A percentile compares a stretch with the other conserved stretches of the same genome.
Evolutionary conservation across 371 early-diverging fungal species (phyloP).

Genomic region (Mucor lusitanicus): DNA sequence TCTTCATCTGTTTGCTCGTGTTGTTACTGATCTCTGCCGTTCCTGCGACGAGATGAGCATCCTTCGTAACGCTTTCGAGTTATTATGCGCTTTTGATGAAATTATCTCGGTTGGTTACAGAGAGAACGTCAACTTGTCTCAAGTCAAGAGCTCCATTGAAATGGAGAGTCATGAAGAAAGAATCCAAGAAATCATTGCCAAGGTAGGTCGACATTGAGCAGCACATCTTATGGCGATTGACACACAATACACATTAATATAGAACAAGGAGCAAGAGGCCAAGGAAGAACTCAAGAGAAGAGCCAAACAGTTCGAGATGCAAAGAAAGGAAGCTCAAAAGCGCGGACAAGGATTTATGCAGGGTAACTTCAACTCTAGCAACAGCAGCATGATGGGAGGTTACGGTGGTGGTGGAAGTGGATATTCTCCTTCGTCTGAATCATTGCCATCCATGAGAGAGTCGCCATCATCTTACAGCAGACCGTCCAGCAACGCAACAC

Average conservation of each 20-base stretch:
- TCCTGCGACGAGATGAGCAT: conserved; percentile 79
- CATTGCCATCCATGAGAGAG: conserved; percentile 38
- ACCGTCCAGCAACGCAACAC: conserved; percentile 26
- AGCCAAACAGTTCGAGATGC: conserved; percentile 89
- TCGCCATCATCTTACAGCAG: conserved; percentile 25
- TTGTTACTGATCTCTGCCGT: conserved; percentile 89
- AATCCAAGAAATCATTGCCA: conserved; percentile 94
- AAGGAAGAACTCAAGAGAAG: conserved; percentile 93
- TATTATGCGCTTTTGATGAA: conserved; percentile 94
- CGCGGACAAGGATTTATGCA: conserved; percentile 66
- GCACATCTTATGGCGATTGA: background rate
- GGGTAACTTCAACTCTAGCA: conserved; percentile 48
- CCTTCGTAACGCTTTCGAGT: conserved; percentile 83
- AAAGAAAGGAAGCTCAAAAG: conserved; percentile 83
- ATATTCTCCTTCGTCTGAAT: conserved; percentile 52
- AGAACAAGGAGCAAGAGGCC: conserved; percentile 97
- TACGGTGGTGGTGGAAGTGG: conserved; percentile 34
- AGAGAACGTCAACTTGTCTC: conserved; percentile 81
- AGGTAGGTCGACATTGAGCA: conserved; percentile 41
- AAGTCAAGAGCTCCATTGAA: conserved; percentile 89
- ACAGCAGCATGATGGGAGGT: conserved; percentile 22
- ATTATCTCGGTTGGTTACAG: conserved; percentile 90
- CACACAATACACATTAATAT: background rate
- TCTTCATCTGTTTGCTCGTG: conserved; percentile 91
- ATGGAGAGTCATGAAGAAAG: conserved; percentile 98